Evolutionary conservation across 1,284 basidiomycete genomes (phyloP).

Genomic region (Ceratobasidium theobromae): DNA sequence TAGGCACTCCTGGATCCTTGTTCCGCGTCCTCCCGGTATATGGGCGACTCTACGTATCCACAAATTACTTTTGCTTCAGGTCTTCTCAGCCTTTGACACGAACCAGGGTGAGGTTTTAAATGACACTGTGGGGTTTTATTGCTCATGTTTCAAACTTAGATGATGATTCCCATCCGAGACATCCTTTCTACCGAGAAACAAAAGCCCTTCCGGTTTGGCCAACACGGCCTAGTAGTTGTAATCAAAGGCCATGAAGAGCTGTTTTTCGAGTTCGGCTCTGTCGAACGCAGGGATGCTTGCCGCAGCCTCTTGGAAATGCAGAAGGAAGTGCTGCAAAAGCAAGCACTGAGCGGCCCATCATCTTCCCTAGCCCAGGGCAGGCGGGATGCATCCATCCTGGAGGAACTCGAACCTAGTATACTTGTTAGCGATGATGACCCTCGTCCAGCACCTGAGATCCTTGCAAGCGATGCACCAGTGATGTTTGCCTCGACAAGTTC

Average conservation of each 20-base stretch:
- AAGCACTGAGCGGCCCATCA: conserved; percentile 50
- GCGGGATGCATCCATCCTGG: conserved; percentile 68
- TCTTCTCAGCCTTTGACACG: conserved; percentile 51
- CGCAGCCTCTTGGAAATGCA: conserved; percentile 73
- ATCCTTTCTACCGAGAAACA: conserved; percentile 81
- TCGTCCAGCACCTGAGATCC: conserved; percentile 54
- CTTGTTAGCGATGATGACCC: conserved; percentile 46
- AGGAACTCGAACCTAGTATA: conserved; percentile 63
- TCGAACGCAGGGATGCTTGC: conserved; percentile 77
- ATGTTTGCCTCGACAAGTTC: conserved; percentile 94
- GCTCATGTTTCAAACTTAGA: conserved; percentile 52
- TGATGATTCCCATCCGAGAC: conserved; percentile 91
- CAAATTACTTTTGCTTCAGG: conserved; percentile 80
- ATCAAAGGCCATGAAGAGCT: conserved; percentile 96
- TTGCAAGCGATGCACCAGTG: conserved; percentile 69
- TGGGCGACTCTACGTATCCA: conserved; percentile 84
- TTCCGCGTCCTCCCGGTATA: conserved; percentile 83
- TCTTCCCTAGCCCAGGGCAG: conserved; percentile 52
- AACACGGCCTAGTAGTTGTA: conserved; percentile 85
- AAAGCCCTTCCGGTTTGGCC: conserved; percentile 85
- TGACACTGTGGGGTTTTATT: conserved; percentile 48
- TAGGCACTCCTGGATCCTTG: conserved; percentile 87
- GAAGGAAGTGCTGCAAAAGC: conserved; percentile 68
- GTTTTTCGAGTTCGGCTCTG: conserved; percentile 88
- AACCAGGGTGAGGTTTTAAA: conserved; percentile 61